These are phyloP conservation scores for Truncatella angustata DNA, from an alignment of 2,329 filamentous ascomycete genomes.

Conservation along the genomic window DNA sequence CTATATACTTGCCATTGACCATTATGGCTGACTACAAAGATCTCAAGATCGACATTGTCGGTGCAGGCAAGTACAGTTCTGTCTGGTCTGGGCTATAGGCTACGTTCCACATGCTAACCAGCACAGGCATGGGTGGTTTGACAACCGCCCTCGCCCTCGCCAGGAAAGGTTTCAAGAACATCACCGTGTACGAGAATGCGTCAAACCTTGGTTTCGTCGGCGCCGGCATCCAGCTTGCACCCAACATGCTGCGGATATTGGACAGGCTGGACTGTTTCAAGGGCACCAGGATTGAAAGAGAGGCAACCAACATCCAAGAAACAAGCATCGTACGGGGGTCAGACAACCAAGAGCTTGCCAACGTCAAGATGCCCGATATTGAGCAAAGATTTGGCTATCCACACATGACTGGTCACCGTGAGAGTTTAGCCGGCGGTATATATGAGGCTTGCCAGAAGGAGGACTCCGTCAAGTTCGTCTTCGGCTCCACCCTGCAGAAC, in stretches of 20 bases:
- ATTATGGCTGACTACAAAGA: conserved; percentile 32
- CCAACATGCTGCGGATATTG: conserved; percentile 77
- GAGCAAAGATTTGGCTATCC: conserved; percentile 67
- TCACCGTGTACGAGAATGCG: conserved; percentile 73
- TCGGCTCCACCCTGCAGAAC: conserved; percentile 54
- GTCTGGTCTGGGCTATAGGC: neutral
- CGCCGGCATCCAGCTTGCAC: conserved; percentile 80
- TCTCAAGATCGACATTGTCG: conserved; percentile 41
- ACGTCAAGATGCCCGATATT: conserved; percentile 69
- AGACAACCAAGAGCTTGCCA: conserved; percentile 65
- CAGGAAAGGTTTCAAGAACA: conserved; percentile 71
- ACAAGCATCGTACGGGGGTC: conserved; percentile 75
- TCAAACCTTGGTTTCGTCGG: conserved; percentile 77
- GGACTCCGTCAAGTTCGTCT: conserved; percentile 65
- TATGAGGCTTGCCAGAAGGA: conserved; percentile 69
- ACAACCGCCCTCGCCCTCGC: conserved; percentile 70
- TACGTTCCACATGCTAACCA: no score
- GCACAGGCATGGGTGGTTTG: conserved; percentile 75
- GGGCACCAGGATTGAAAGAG: conserved; percentile 56
- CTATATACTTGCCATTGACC: neutral
- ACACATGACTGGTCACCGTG: conserved; percentile 77
- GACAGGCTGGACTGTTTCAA: conserved; percentile 72
- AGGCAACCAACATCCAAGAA: conserved; percentile 68
- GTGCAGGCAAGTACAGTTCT: conserved; percentile 40
- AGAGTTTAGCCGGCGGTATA: conserved; percentile 66